Base-by-base conservation (phyloP, 2,329 filamentous ascomycete genomes). In the Colletotrichum noveboracense region DNA sequence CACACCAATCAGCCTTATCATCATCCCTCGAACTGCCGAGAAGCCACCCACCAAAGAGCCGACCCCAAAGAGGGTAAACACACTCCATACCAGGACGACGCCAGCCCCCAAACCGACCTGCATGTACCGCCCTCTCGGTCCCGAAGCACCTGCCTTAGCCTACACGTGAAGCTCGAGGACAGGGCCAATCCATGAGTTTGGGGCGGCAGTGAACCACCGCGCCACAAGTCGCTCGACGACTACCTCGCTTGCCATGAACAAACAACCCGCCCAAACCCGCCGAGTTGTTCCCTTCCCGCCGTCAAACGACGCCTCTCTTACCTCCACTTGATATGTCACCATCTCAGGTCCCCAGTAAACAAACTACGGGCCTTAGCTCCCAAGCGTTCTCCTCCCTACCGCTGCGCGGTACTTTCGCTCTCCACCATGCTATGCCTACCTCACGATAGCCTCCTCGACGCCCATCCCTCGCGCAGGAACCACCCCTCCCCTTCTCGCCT, bases 11-110 rank as follows among this genome's bases (percentile, higher is more conserved):
- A 67, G 56, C 32, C 56, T 66, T 58, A 48, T 21, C 69, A 71
- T 72, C 68, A 75, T 71, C 36, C 26, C 28, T 71, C 32, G 7
- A 75, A 67, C 61, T 75, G 62, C 73, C 73, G 73, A 67, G 73
- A 72, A 52, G 73, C 69, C 62, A 75, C 73, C 28, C 24, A n/a
- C 36, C 52, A 52, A 18, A 24, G 9, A 36, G 32, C 21, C 52
- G n/a, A 9, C 30, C 7, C 24, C 26, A 7, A 21, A 21, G 28
- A 72, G 32, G n/a, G 43, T 55, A n/a, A 30, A 18, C 18, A n/a
- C 48, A 64, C 34, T 13, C 18, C 28, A 36, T 12, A 34, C 18
- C 24, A 55, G 55, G 30, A 36, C n/a, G 38, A 56, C 38, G 55
- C 55, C 69, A 62, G 43, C 18, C 18, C 12, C 32, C 24, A 72